Base-by-base conservation (phyloP, 208 protist genomes). In the Naegleria lovaniensis region DNA sequence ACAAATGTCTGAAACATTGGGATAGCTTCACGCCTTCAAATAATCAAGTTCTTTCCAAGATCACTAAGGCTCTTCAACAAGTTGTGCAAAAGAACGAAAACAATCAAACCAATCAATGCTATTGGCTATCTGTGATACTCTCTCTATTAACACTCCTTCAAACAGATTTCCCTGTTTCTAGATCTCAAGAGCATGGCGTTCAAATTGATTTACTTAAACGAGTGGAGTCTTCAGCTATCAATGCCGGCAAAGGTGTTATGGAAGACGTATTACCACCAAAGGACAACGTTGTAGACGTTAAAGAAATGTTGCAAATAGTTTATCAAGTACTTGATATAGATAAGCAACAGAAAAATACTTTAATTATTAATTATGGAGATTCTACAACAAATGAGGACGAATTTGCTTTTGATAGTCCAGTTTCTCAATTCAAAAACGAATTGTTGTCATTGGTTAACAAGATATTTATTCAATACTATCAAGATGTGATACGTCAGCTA, bases 381-480 rank as follows among this genome's bases (percentile, higher is more conserved):
- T 9, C 39, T 85, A 85, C 19, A 36, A n/a, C 25, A 43, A 48
- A 88, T 58, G 43, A 88, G 19, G 85, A 88, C 25, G 55, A 67
- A 4, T 88, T 88, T 36, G 0, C 41, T 29, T 88, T 88, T 38
- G 85, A 88, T 1, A 58, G 43, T 58, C 85, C 85, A 59, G 16
- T 58, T 25, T 29, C 85, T 43, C 39, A 88, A 58, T 88, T 88
- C n/a, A 88, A 58, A 58, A 36, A 33, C 7, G 85, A 88, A 19
- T 33, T 88, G 9, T 40, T 88, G 5, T 38, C 5, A 43, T 39
- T 51, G 48, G 25, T 48, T 16, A 22, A 85, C 36, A 48, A 48
- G n/a, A 48, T 51, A 19, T 85, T 85, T 16, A 16, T 85, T 40
- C n/a, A 48, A 29, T 43, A 29, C 0, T 85, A 40, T 4, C 83